Evolutionary conservation across 345 rosid species (phyloP).

Genomic region (Dipteronia sinensis): DNA sequence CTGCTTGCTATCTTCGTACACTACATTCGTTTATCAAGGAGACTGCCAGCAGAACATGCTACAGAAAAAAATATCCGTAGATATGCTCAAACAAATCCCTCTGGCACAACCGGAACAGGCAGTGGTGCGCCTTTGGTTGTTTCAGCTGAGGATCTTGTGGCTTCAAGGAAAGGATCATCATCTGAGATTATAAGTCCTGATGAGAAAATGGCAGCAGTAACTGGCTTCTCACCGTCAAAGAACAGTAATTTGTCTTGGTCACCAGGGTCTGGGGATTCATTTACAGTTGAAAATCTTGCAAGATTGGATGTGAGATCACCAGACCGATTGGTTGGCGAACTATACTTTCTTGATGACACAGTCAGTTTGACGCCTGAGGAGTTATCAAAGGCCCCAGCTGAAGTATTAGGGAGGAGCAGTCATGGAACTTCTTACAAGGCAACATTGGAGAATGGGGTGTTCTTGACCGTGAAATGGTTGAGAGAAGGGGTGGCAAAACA

Average conservation of each 20-base stretch:
- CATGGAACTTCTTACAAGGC: constrained; percentile 98
- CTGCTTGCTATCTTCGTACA: constrained; percentile 72
- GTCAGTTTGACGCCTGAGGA: constrained; percentile 89
- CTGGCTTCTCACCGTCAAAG: constrained; percentile 92
- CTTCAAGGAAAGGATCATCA: constrained; percentile 79
- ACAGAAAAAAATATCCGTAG: constrained; percentile 49
- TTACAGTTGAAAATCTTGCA: constrained; percentile 70
- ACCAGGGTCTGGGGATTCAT: constrained; percentile 92
- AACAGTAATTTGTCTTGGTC: constrained; percentile 84
- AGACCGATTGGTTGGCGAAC: constrained; percentile 84
- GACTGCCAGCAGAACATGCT: constrained; percentile 46
- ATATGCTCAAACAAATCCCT: constrained; percentile 50
- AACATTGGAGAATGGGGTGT: constrained; percentile 80
- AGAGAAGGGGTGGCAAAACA: constrained; percentile 98
- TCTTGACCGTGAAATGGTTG: constrained; percentile 94
- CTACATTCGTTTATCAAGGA: constrained; percentile 61
- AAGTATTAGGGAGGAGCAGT: constrained; percentile 96
- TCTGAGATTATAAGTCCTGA: constrained; percentile 80
- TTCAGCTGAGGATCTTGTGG: constrained; percentile 82
- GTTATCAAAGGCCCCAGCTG: constrained; percentile 95
- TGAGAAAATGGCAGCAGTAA: constrained; percentile 61
- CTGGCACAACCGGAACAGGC: constrained; percentile 44
- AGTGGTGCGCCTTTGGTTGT: constrained; percentile 70
- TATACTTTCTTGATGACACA: constrained; percentile 90
- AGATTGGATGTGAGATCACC: constrained; percentile 93